Evolutionary conservation across 139 green algal species (phyloP).

Genomic region (Trebouxia sp.): DNA sequence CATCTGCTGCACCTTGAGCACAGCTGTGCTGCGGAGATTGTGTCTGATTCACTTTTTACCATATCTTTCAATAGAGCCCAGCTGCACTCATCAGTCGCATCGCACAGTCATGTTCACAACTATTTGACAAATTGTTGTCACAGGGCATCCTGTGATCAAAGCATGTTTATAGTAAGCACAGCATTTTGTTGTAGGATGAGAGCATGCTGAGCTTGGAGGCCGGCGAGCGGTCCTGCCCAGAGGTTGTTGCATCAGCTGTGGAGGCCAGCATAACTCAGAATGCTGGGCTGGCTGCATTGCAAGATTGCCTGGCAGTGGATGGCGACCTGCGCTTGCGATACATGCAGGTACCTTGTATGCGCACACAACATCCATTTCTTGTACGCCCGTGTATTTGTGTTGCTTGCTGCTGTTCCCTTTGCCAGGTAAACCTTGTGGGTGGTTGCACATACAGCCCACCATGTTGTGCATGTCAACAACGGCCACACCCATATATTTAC

Average conservation of each 20-base stretch:
- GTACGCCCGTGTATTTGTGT: background rate
- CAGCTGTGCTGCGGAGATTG: too few relatives aligned
- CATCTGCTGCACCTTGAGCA: too few relatives aligned
- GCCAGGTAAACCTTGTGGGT: too few relatives aligned
- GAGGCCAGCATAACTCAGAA: background rate
- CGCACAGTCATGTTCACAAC: too few relatives aligned
- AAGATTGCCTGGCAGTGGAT: background rate
- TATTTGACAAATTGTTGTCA: background rate
- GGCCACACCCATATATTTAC: too few relatives aligned
- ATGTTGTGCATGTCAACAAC: too few relatives aligned
- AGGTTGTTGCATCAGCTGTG: background rate
- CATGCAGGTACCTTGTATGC: background rate
- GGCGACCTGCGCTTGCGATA: background rate
- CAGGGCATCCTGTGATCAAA: background rate
- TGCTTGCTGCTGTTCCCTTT: background rate
- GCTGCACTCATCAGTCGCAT: too few relatives aligned
- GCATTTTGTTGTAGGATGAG: background rate
- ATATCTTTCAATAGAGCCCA: too few relatives aligned
- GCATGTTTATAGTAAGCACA: background rate
- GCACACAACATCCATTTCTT: too few relatives aligned
- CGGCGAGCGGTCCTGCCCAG: background rate
- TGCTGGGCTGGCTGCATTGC: background rate
- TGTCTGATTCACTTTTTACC: too few relatives aligned
- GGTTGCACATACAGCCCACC: too few relatives aligned
- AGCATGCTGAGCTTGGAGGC: background rate